phyloP scores from a whole-genome alignment of 78 protist genomes.

The Cyanophora paradoxa region DNA sequence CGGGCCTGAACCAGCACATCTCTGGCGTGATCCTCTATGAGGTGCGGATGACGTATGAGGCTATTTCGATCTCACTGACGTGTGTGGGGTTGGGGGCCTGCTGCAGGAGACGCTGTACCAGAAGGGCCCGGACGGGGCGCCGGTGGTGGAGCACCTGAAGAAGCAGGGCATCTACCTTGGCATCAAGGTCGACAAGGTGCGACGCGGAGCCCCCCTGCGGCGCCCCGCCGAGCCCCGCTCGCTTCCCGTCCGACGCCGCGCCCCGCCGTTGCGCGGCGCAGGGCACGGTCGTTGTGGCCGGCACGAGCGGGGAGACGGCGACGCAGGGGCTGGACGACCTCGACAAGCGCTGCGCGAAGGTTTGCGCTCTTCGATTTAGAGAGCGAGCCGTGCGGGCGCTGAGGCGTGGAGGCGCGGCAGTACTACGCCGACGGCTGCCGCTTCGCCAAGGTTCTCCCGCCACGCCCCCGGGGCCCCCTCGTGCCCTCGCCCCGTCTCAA shows the following conservation, averaged over 20 bases:
- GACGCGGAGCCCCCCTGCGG: neutral
- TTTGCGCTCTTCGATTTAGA: too few species aligned
- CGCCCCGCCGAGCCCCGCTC: neutral
- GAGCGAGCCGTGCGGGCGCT: too few species aligned
- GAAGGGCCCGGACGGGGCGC: conserved; percentile 60
- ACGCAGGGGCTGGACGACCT: conserved; percentile 86
- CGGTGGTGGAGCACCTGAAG: conserved; percentile 54
- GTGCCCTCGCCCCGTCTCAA: too few species aligned
- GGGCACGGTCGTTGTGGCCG: conserved; percentile 44
- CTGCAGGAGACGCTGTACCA: too few species aligned
- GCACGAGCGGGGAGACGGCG: conserved; percentile 59
- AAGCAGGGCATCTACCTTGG: conserved; percentile 63
- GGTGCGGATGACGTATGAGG: too few species aligned
- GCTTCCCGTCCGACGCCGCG: too few species aligned
- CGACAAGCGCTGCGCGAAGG: conserved; percentile 58
- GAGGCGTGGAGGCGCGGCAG: too few species aligned
- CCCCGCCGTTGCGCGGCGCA: too few species aligned
- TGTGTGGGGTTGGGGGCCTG: too few species aligned
- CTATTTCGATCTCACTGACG: too few species aligned
- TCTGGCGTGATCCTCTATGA: conserved; percentile 82
- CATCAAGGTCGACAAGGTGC: conserved; percentile 77
- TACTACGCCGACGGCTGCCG: conserved; percentile 82
- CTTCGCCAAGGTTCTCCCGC: conserved; percentile 70
- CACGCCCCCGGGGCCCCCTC: neutral
- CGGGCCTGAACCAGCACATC: conserved; percentile 54